Base-by-base conservation (phyloP, 2,329 filamentous ascomycete species). In the Thelonectria olida region DNA sequence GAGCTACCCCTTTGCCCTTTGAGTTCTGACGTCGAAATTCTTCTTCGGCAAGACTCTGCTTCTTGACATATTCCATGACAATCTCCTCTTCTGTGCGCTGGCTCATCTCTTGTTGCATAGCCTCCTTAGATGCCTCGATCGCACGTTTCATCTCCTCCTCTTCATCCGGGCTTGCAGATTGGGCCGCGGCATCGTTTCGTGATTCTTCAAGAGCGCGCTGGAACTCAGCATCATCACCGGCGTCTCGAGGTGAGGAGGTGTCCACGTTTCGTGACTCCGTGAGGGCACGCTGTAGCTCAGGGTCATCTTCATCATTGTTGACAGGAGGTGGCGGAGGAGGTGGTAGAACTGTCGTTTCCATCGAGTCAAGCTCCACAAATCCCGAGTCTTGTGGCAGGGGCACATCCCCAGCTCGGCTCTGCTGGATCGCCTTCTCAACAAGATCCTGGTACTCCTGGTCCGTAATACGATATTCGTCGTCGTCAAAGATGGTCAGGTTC, bases 1-100 rank as follows among this genome's bases (percentile, higher is more conserved):
- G 67, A n/a, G 54, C 73, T 17, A 70, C 75, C 1, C 72, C 77
- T 63, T 75, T 78, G 0, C 74, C 78, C 66, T 79, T 78, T 9
- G 70, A 60, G 51, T 69, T 65, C 31, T 73, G 68, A 52, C 73
- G 67, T 10, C 79, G 76, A 49, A 75, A 82, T 72, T 88, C 82
- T 66, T 89, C 88, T 76, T 95, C 92, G 1, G 85, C 82, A 41
- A 92, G 74, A 73, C 89, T 92, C 79, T 93, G 90, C 78, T 88
- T 90, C 80, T 90, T 91, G 25, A 92, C 84, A 75, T 92, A 92
- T 68, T 92, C 90, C 75, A 93, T 75, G 9, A 93, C 85, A 55
- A 90, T 87, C 54, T 92, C 85, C 73, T 93, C 90, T 70, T 93
- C 90, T 0, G 82, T 85, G 70, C 77, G 81, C 54, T 79, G 74